Evolutionary conservation across 139 green algal genomes (phyloP), one percentile per base, ranked within the genome.

Genomic region (Parachlorella kessleri): DNA sequence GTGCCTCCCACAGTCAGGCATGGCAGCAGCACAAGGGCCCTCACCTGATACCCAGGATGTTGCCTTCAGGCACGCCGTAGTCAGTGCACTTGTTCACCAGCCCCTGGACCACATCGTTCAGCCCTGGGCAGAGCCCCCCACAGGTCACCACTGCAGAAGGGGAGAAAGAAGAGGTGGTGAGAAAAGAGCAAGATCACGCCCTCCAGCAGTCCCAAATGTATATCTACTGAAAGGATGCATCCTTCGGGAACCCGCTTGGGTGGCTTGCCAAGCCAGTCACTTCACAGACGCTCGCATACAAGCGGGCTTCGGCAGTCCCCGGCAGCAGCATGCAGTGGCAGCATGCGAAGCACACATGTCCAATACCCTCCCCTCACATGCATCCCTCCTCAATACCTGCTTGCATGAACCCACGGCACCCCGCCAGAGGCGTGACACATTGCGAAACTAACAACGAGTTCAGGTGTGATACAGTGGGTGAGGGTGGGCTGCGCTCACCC

Each of bases 51-150:
- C 96, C 96, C 41, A 98, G 82, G 69, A 98, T 95, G 72, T 96
- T 91, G 55, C 91, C 94, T 65, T 98, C 91, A 8, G 87, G 90
- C 39, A 98, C 94, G 4, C 95, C 95, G 70, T 98, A 98, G 69
- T 96, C 91, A 2, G 83, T 94, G 42, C 96, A 86, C 84, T 97
- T 97, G 54, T 90, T 89, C 30, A 98, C 94, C 8, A 98, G 85
- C 63, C 92, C 93, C 74, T 90, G 91, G 35, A 99, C 91, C 21
- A 99, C 97, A 32, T 98, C 96, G 82, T 99, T 99, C 35, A 99
- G 90, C 6, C 97, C 97, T 1, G 97, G 97, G 84, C 97, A 99
- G 77, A 99, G 86, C 1, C 96, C 97, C 10, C 96, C 96, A 82
- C 97, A 99, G 0, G 96, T 99, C 42, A 99, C 96, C 63, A 99